Base-by-base conservation (phyloP, 2,329 filamentous ascomycete species). In the Atkinsonella texensis region DNA sequence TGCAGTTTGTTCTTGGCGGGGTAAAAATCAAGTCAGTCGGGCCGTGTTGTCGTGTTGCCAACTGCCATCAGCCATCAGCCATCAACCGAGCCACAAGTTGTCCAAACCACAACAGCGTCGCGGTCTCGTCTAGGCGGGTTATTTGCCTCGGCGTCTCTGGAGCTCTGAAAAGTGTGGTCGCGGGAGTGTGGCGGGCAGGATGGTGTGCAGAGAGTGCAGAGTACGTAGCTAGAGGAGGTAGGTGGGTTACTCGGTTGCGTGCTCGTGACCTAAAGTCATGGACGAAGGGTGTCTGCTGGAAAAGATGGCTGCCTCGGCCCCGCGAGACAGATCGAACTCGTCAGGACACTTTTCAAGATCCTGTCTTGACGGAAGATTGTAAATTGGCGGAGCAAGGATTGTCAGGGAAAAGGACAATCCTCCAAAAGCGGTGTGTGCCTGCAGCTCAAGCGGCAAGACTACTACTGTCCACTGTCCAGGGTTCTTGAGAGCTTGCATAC, bases 211-310 rank as follows among this genome's bases (percentile, higher is more conserved):
- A 28, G 20, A 23, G 20, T 4, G 4, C 4, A 28, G 28, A 28
- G 28, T 28, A 8, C 28, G 4, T 6, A 28, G 28, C 5, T 8
- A 28, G 28, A 8, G 28, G 1, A 6, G 28, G 28, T 28, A 28
- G 28, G 28, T 28, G 5, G 28, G 28, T 8, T 38, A 43, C 31
- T 44, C n/a, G 23, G 48, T 17, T 43, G 48, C 23, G 41, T 50
- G 48, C 48, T 40, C 48, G 48, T 50, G 48, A 50, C 40, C 20
- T 20, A 31, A 50, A 50, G 35, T 50, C 48, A 45, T 42, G 40
- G 31, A 50, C 41, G 32, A 50, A 41, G 38, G 17, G 20, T 6
- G 31, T 39, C 10, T 38, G 13, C 35, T 28, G 11, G 10, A 5
- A 23, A 13, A 32, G 18, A 33, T 41, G 47, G 38, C 39, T 49